These are phyloP conservation scores for Iris pallida DNA, from an alignment of 116 monocot genomes.

Conservation along the genomic window DNA sequence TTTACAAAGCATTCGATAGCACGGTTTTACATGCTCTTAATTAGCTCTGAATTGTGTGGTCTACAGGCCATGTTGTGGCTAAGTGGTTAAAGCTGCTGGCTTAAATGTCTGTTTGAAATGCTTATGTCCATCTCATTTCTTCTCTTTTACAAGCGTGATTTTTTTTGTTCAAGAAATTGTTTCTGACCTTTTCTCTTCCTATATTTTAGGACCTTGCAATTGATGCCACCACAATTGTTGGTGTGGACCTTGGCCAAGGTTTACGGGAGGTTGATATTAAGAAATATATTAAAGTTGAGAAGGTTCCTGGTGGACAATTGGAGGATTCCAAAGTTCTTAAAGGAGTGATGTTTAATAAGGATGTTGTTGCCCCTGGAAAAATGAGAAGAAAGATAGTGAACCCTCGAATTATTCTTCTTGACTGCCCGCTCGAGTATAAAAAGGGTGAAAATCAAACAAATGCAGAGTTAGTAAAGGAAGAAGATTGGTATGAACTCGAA, in stretches of 20 bases:
- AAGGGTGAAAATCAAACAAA: conserved; percentile 99
- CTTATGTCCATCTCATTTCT: not conserved
- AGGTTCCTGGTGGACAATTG: conserved; percentile 91
- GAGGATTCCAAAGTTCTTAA: conserved; percentile 90
- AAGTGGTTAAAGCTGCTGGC: no score
- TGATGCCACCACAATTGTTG: conserved; percentile 81
- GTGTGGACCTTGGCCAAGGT: conserved; percentile 93
- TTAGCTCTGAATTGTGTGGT: not conserved
- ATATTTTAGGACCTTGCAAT: conserved; percentile 83
- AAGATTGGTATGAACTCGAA: conserved; percentile 69
- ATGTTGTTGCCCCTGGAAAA: conserved; percentile 92
- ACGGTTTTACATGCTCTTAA: no score
- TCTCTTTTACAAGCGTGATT: no score
- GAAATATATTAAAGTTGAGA: conserved; percentile 93
- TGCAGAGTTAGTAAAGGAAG: conserved; percentile 87
- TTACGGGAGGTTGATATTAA: conserved; percentile 84
- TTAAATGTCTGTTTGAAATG: no score
- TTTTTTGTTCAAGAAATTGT: not conserved
- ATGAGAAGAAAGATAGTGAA: conserved; percentile 89
- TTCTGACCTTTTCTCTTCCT: not conserved
- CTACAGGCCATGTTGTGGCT: not conserved
- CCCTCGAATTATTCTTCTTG: conserved; percentile 89
- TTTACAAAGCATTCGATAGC: no score
- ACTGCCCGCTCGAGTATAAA: conserved; percentile 94
- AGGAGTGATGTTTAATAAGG: conserved; percentile 95